Evolutionary conservation across 805 yeast species (phyloP).

Genomic region (Schwanniomyces vanrijiae): DNA sequence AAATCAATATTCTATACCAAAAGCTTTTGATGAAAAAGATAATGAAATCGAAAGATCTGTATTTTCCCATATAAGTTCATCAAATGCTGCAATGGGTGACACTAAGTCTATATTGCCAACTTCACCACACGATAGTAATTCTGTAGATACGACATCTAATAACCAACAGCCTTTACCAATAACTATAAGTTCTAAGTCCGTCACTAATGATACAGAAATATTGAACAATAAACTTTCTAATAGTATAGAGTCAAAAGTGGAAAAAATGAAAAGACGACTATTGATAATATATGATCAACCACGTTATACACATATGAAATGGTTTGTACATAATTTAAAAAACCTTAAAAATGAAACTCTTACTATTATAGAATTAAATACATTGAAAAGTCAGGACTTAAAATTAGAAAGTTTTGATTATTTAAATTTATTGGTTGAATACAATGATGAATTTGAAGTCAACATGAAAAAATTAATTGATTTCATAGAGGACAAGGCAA

Average conservation of each 20-base stretch:
- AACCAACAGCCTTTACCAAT: neutral
- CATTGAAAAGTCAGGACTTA: slow-evolving; percentile 6
- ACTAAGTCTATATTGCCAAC: neutral
- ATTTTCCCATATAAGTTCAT: neutral
- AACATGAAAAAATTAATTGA: slow-evolving; percentile 19
- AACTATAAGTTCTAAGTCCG: neutral
- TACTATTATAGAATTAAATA: slow-evolving; percentile 19
- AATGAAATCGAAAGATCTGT: neutral
- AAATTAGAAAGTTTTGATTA: slow-evolving; percentile 12
- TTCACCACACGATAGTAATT: neutral
- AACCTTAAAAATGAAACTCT: slow-evolving; percentile 14
- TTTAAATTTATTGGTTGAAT: slow-evolving; percentile 32
- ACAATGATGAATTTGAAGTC: slow-evolving; percentile 26
- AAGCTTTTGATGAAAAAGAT: neutral
- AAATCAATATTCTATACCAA: neutral
- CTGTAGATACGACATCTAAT: neutral
- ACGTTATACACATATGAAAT: slow-evolving; percentile 23
- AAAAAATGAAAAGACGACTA: slow-evolving; percentile 9
- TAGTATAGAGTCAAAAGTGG: neutral
- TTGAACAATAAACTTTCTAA: neutral
- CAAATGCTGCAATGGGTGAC: neutral
- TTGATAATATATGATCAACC: slow-evolving; percentile 27
- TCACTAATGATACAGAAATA: neutral
- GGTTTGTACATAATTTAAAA: slow-evolving; percentile 24
- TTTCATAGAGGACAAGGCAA: slow-evolving; percentile 18